Evolutionary conservation across 2,329 filamentous ascomycete genomes (phyloP), one percentile per base, ranked within the genome.

Genomic region (Colletotrichum trifolii): DNA sequence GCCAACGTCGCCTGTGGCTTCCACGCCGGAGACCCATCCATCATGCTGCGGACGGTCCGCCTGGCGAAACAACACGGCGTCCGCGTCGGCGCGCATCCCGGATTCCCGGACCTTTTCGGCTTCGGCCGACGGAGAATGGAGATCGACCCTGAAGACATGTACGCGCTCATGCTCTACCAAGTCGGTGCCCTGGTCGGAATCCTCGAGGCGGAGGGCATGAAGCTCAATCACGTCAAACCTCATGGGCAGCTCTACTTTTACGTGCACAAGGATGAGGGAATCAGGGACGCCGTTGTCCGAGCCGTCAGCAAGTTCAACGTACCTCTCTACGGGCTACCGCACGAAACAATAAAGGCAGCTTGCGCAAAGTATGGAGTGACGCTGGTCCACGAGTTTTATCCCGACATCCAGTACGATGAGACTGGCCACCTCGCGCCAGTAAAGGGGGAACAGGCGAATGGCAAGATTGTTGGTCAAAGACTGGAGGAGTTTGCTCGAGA

Each of bases 71-170:
- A 81, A 46, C 82, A 88, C 73, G 79, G 80, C 62, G 82, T 90
- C 66, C 80, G 79, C 54, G 77, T 86, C 6, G 88, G 88, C 8
- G 89, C 89, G 0, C 88, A 91, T 69, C 88, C 88, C 0, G 87
- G 87, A 2, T 78, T 90, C 1, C 87, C 85, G n/a, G 88, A 91
- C 71, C 79, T 89, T 25, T 82, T 87, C 75, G 88, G 88, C 8
- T 91, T 91, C 69, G 88, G 88, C 2, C 79, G 88, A 2, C 81
- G 88, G 15, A 83, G 87, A 67, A 89, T 91, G 73, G 83, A 85
- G 48, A 79, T 90, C 69, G 76, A 79, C 1, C 79, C 84, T 1
- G 83, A 85, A 15, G 87, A 89, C 69, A 77, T 87, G 66, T 85
- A 84, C 1, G 85, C 86, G 8, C 83, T 85, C 67, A 80, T 85